Percentiles rank a stretch among this genome's conserved stretches.
Conservation (phyloP, 352 stramenopile genomes). For the Aphanomyces astaci region DNA sequence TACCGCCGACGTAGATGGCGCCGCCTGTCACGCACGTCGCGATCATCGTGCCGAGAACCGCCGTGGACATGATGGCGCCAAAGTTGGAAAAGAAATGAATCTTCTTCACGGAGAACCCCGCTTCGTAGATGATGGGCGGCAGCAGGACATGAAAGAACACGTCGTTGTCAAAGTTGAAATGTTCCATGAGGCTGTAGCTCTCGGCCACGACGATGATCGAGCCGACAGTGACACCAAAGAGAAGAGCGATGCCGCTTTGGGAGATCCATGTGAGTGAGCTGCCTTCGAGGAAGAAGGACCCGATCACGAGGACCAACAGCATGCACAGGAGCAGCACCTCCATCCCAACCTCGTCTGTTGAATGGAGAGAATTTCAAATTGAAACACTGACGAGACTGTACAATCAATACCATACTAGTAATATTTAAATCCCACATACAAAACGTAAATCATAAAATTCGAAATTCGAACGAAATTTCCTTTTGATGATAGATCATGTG, state of each 20-base stretch:
- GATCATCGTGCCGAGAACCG: slow-evolving; percentile 68
- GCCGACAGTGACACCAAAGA: slow-evolving; percentile 67
- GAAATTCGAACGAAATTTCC: no score
- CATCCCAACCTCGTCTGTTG: no score
- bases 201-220: slow-evolving; percentile 60
- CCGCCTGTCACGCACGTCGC: slow-evolving; percentile 68
- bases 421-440: no score
- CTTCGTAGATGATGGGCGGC: slow-evolving; percentile 83
- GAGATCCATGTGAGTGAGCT: slow-evolving; percentile 81
- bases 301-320: slow-evolving; percentile 83
- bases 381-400: no score
- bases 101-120: slow-evolving; percentile 78
- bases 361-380: no score
- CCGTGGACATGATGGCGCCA: slow-evolving; percentile 77
- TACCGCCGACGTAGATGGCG: slow-evolving; percentile 54
- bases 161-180: slow-evolving; percentile 81
- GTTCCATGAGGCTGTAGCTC: slow-evolving; percentile 27
- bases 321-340: slow-evolving; percentile 78
- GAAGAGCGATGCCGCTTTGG: slow-evolving; percentile 75
- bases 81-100: slow-evolving; percentile 82
- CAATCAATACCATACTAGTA: no score
- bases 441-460: no score
- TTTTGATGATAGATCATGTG: no score
- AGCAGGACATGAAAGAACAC: slow-evolving; percentile 83
- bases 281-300: slow-evolving; percentile 77